Evolutionary conservation across 805 yeast genomes (phyloP).

Genomic region (Starmerella bacillaris): DNA sequence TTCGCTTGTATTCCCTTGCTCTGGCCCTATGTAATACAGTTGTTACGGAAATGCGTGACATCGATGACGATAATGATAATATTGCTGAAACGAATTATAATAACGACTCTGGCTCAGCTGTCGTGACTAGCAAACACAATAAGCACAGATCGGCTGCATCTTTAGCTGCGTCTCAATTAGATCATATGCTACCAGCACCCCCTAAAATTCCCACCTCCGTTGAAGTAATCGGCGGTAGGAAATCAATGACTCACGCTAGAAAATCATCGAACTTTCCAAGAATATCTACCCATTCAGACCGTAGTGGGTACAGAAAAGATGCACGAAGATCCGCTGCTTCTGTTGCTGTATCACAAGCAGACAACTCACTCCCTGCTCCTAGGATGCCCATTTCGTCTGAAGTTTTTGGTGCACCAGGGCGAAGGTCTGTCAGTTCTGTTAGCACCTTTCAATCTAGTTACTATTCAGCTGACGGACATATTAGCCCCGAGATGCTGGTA

Average conservation of each 20-base stretch:
- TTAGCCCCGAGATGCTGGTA: slow-evolving; percentile 11
- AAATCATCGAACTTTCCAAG: slow-evolving; percentile 3
- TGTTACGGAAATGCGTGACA: slow-evolving; percentile 32
- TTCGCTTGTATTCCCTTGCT: slow-evolving; percentile 43
- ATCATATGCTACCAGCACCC: not conserved
- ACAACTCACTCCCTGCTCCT: not conserved
- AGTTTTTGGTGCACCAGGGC: slow-evolving; percentile 5
- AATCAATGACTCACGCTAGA: not conserved
- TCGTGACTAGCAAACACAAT: not conserved
- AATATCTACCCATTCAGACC: not conserved
- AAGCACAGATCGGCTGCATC: slow-evolving; percentile 1
- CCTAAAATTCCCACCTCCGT: not conserved
- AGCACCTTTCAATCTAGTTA: not conserved
- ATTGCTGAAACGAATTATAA: not conserved
- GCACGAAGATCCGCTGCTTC: not conserved
- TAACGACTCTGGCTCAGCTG: not conserved
- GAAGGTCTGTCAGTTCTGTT: slow-evolving; percentile 4
- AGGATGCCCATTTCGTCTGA: not conserved
- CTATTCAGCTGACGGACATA: not conserved
- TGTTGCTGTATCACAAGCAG: not conserved
- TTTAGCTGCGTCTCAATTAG: slow-evolving; percentile 1
- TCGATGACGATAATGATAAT: not conserved
- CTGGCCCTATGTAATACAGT: slow-evolving; percentile 63
- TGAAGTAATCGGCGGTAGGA: not conserved
- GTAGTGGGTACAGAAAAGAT: not conserved